These are phyloP conservation scores for Sclerotinia minor DNA, from an alignment of 2,329 filamentous ascomycete genomes.

Conservation along the genomic window DNA sequence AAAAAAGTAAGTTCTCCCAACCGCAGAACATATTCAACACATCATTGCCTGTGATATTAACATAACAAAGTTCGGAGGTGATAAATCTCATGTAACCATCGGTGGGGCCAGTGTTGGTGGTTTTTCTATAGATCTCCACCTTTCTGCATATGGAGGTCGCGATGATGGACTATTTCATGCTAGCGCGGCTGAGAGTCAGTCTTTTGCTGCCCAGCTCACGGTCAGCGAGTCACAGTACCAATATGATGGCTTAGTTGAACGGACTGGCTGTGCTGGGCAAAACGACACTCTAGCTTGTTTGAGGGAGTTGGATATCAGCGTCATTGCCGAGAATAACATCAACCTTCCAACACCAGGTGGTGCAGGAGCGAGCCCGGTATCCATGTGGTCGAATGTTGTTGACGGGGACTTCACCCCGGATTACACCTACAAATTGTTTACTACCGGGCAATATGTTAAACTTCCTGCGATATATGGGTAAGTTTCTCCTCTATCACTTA, in stretches of 20 bases:
- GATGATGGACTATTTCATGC: constrained; percentile 53
- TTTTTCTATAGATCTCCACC: constrained; percentile 62
- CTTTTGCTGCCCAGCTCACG: constrained; percentile 52
- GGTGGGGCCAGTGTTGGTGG: constrained; percentile 70
- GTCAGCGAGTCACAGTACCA: constrained; percentile 52
- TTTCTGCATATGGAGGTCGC: constrained; percentile 55
- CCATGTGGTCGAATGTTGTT: constrained; percentile 56
- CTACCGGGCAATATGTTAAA: constrained; percentile 52
- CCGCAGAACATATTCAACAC: background rate
- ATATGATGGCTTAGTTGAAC: constrained; percentile 51
- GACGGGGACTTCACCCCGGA: constrained; percentile 55
- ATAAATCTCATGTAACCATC: constrained; percentile 66
- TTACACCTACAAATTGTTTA: constrained; percentile 51
- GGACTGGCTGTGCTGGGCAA: constrained; percentile 46
- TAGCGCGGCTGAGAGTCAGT: constrained; percentile 53
- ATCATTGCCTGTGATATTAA: constrained; percentile 16
- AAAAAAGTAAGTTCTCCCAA: constrained; percentile 41
- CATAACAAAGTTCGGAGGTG: constrained; percentile 60
- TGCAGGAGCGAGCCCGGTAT: constrained; percentile 45
- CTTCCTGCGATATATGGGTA: constrained; percentile 54
- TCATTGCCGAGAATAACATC: constrained; percentile 48
- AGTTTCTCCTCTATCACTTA: background rate
- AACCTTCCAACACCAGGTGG: constrained; percentile 44
- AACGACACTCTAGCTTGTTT: constrained; percentile 49
- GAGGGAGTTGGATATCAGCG: constrained; percentile 45